These are phyloP conservation scores for Extremus antarcticus DNA, from an alignment of 495 filamentous ascomycete species.

Conservation along the genomic window DNA sequence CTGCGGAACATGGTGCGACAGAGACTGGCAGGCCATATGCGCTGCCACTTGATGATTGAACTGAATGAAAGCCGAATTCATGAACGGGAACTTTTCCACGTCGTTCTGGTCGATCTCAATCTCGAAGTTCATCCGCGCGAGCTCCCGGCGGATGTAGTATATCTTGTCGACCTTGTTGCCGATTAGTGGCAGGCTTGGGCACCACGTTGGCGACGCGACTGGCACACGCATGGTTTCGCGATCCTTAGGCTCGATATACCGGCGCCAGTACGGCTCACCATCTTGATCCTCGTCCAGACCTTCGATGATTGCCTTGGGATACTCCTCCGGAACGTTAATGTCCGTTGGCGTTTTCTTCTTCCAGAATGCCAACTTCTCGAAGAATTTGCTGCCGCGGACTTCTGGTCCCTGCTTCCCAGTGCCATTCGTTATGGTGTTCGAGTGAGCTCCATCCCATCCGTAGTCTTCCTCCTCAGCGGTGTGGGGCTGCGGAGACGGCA, in stretches of 20 bases:
- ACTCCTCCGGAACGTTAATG: constrained; percentile 38
- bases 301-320: constrained; percentile 59
- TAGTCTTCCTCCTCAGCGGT: constrained; percentile 36
- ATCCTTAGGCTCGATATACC: constrained; percentile 68
- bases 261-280: constrained; percentile 67
- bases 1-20: constrained; percentile 84
- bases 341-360: constrained; percentile 13
- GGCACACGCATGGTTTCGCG: constrained; percentile 79
- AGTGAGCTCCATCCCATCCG: constrained; percentile 11
- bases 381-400: constrained; percentile 2
- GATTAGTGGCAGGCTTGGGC: constrained; percentile 67
- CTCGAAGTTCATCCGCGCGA: constrained; percentile 82
- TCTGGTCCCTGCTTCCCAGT: neutral
- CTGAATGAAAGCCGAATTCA: constrained; percentile 98
- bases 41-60: constrained; percentile 97
- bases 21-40: constrained; percentile 92
- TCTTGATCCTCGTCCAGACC: constrained; percentile 53
- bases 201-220: constrained; percentile 67
- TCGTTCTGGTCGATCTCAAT: constrained; percentile 85
- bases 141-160: constrained; percentile 75
- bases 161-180: constrained; percentile 93
- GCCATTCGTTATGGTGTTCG: neutral
- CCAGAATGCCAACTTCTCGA: constrained; percentile 11
- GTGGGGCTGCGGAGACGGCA: constrained; percentile 38
- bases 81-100: constrained; percentile 77